Conservation (phyloP, 2,329 filamentous ascomycete genomes). For the Paramyrothecium sp. region DNA sequence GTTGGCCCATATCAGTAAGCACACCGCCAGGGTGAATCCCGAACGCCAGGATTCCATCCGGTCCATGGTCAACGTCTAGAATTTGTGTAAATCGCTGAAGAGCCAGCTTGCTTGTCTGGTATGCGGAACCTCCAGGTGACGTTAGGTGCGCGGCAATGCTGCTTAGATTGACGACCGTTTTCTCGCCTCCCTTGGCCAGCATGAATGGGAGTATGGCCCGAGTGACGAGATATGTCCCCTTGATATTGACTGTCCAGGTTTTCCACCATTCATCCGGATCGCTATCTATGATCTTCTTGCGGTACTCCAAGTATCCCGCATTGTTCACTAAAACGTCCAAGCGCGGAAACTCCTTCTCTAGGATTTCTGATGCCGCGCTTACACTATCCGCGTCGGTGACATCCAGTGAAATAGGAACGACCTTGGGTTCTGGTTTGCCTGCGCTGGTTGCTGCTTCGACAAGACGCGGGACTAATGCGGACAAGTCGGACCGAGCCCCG, state of each 20-base stretch:
- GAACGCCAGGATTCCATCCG: slow-evolving; percentile 36
- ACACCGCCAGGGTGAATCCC: slow-evolving; percentile 36
- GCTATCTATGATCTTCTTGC: slow-evolving; percentile 31
- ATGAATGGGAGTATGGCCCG: slow-evolving; percentile 47
- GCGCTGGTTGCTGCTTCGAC: slow-evolving; percentile 29
- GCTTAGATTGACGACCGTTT: slow-evolving; percentile 44
- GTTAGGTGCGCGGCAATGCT: slow-evolving; percentile 40
- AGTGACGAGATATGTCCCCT: slow-evolving; percentile 43
- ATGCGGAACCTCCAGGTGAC: slow-evolving; percentile 34
- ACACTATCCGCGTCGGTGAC: slow-evolving; percentile 32
- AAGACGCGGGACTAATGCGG: slow-evolving; percentile 30
- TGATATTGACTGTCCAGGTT: slow-evolving; percentile 35
- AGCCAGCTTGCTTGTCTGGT: slow-evolving; percentile 48
- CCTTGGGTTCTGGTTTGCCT: slow-evolving; percentile 22
- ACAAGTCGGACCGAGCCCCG: slow-evolving; percentile 47
- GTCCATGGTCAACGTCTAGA: slow-evolving; percentile 41
- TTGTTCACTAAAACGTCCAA: slow-evolving; percentile 44
- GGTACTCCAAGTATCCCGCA: slow-evolving; percentile 38
- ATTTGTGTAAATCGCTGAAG: slow-evolving; percentile 47
- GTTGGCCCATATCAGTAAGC: slow-evolving; percentile 26
- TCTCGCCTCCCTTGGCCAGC: slow-evolving; percentile 23
- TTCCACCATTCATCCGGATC: slow-evolving; percentile 43
- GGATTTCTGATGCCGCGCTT: slow-evolving; percentile 21
- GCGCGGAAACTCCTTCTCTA: slow-evolving; percentile 27
- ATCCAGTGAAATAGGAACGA: slow-evolving; percentile 40